These are phyloP conservation scores for Dactylella cylindrospora DNA, from an alignment of 2,329 filamentous ascomycete genomes.

Conservation along the genomic window DNA sequence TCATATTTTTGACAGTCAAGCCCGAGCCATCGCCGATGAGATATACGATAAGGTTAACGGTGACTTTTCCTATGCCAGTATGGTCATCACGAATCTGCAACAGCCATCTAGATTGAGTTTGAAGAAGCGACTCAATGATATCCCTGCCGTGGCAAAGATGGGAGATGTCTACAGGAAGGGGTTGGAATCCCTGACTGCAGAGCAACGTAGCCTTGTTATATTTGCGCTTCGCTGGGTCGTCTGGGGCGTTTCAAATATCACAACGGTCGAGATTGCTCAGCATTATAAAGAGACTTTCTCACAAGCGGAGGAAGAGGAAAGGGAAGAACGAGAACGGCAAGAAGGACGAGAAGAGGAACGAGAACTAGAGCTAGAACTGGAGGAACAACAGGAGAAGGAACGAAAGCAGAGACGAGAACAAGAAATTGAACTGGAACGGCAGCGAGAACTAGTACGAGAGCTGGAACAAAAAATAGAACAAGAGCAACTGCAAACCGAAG, in stretches of 20 bases:
- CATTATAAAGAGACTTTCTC: slow-evolving; percentile 1
- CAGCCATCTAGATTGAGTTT: not conserved
- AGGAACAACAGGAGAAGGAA: too few species aligned
- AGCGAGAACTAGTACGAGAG: too few species aligned
- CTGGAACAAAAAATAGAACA: too few species aligned
- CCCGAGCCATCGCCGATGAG: not conserved
- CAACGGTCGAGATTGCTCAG: not conserved
- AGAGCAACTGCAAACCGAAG: too few species aligned
- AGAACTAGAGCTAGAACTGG: too few species aligned
- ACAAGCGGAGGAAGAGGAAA: too few species aligned
- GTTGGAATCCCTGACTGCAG: not conserved
- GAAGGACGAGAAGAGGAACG: too few species aligned
- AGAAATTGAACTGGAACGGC: too few species aligned
- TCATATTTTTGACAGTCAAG: not conserved
- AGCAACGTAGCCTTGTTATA: not conserved
- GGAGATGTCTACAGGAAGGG: not conserved
- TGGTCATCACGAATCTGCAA: not conserved
- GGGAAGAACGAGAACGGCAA: too few species aligned
- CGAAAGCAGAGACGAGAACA: too few species aligned
- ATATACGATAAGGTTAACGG: slow-evolving; percentile 1
- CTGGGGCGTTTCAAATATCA: not conserved
- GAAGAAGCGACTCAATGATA: not conserved
- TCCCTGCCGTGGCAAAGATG: not conserved
- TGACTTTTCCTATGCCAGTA: slow-evolving; percentile 3
- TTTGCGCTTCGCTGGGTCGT: slow-evolving; percentile 2